These are phyloP conservation scores for Dendrobium officinale DNA, from an alignment of 106 monocot genomes.

Conservation along the genomic window DNA sequence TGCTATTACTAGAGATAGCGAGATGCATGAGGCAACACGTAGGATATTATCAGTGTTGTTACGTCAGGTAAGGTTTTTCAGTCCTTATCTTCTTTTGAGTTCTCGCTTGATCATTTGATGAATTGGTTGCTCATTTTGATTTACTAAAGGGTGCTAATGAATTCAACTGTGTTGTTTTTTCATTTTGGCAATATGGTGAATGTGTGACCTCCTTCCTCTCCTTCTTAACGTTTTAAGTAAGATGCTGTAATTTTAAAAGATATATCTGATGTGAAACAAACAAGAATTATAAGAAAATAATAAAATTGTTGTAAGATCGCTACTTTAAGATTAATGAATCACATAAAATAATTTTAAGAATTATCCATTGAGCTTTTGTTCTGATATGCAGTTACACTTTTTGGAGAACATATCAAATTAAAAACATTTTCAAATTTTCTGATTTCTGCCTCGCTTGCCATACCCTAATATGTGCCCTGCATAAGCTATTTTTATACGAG, in stretches of 20 bases:
- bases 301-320: too few relatives aligned
- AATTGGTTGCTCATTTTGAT: conserved; percentile 1
- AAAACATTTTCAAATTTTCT: not conserved
- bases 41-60: conserved; percentile 91
- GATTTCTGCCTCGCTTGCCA: not conserved
- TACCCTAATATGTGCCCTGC: not conserved
- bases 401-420: too few relatives aligned
- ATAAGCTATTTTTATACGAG: not conserved
- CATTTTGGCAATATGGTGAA: not conserved
- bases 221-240: not conserved
- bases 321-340: too few relatives aligned
- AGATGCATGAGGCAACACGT: conserved; percentile 98
- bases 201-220: not conserved
- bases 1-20: conserved; percentile 80
- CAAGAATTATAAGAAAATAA: too few relatives aligned
- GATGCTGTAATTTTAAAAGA: not conserved
- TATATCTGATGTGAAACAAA: not conserved
- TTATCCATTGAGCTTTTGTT: too few relatives aligned
- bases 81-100: not conserved
- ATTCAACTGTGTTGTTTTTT: not conserved
- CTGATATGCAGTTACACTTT: too few relatives aligned
- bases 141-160: not conserved
- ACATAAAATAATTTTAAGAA: too few relatives aligned
- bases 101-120: not conserved
- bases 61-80: conserved; percentile 48